Evolutionary conservation across 495 filamentous ascomycete species (phyloP).

Genomic region (Xylaria longipes): DNA sequence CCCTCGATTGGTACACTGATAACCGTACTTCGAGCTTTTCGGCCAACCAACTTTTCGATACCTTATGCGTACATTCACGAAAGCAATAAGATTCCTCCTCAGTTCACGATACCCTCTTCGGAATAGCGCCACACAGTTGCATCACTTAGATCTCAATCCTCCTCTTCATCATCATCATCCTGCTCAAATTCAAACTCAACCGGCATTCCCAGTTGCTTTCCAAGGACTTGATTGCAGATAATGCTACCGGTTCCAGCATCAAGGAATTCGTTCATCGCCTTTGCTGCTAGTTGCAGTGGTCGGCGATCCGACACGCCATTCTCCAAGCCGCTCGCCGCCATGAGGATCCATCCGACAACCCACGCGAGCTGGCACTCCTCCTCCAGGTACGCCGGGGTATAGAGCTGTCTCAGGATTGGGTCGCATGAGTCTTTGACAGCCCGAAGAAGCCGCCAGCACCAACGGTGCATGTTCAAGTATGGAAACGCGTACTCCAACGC

Average conservation of each 20-base stretch:
- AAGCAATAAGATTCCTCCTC: not conserved
- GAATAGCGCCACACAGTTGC: not conserved
- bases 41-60: not conserved
- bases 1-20: not conserved
- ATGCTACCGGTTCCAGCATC: not conserved
- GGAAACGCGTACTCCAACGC: slow-evolving; percentile 42
- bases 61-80: not conserved
- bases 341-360: slow-evolving; percentile 50
- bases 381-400: slow-evolving; percentile 43
- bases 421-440: slow-evolving; percentile 39
- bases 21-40: not conserved
- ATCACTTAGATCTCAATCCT: slow-evolving; percentile 8
- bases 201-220: slow-evolving; percentile 13
- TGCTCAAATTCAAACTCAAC: slow-evolving; percentile 9
- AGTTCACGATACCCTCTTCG: too few relatives aligned
- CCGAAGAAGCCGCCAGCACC: slow-evolving; percentile 47
- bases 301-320: slow-evolving; percentile 17
- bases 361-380: slow-evolving; percentile 48
- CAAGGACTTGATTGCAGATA: not conserved
- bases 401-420: slow-evolving; percentile 36
- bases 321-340: slow-evolving; percentile 32
- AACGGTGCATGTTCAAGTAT: slow-evolving; percentile 45
- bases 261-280: slow-evolving; percentile 11
- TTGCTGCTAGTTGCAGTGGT: slow-evolving; percentile 18
- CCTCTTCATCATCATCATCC: not conserved